phyloP scores from a whole-genome alignment of 2,329 filamentous ascomycete species.

The Sarocladiaceae sp. region DNA sequence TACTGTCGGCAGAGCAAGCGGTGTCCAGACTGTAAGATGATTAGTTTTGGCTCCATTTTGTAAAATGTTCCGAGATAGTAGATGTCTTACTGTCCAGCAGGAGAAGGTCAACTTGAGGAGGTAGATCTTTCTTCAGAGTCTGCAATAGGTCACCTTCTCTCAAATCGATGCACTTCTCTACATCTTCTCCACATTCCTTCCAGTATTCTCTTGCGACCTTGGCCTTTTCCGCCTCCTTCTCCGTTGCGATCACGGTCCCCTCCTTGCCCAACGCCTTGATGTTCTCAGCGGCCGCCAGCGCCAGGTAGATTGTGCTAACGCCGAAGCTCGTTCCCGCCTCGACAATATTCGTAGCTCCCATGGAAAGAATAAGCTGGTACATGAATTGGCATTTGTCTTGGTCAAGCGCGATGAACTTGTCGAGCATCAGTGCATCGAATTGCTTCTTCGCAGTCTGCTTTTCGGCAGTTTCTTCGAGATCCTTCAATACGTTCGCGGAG shows the following conservation, averaged over 20 bases:
- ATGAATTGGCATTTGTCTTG: conserved; percentile 53
- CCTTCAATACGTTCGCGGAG: conserved; percentile 9
- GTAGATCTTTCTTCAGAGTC: conserved; percentile 42
- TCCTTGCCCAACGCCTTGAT: conserved; percentile 16
- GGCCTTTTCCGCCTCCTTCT: conserved; percentile 54
- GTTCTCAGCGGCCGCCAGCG: conserved; percentile 51
- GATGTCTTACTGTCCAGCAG: conserved; percentile 54
- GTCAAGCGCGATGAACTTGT: conserved; percentile 58
- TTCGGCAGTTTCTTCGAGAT: conserved; percentile 9
- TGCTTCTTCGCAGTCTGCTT: neutral
- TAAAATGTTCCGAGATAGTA: neutral
- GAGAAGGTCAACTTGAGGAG: conserved; percentile 49
- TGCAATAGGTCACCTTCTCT: conserved; percentile 53
- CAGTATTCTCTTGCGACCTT: conserved; percentile 48
- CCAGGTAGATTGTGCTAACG: conserved; percentile 59
- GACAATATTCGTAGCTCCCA: conserved; percentile 46
- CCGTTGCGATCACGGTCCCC: conserved; percentile 53
- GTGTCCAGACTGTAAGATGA: conserved; percentile 45
- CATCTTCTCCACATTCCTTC: conserved; percentile 42
- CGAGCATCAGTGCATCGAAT: conserved; percentile 37
- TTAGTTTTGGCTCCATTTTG: neutral
- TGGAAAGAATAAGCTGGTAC: conserved; percentile 48
- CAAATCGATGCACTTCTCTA: conserved; percentile 49
- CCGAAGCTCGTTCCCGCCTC: conserved; percentile 61
- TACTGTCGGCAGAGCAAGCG: conserved; percentile 48